Conservation (phyloP, 495 filamentous ascomycete genomes). For the Copromyces sp. region DNA sequence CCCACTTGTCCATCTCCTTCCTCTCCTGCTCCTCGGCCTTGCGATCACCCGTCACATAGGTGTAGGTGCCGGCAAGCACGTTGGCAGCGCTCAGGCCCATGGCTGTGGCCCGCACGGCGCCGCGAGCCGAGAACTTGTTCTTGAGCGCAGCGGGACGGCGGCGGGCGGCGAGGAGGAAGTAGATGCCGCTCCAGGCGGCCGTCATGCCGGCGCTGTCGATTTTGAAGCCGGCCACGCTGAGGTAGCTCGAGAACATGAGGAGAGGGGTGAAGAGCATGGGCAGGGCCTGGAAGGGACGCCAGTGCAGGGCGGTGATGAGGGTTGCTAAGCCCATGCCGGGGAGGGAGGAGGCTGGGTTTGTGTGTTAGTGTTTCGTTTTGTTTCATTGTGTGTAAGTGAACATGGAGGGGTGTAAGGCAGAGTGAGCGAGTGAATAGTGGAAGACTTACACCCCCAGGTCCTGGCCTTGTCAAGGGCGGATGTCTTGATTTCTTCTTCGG, state of each 20-base stretch:
- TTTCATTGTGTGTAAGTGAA: neutral
- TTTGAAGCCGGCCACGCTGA: constrained; percentile 68
- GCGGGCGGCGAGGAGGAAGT: constrained; percentile 65
- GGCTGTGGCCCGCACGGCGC: constrained; percentile 58
- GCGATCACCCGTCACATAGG: constrained; percentile 57
- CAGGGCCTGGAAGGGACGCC: constrained; percentile 61
- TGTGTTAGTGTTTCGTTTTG: neutral
- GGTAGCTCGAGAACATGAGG: constrained; percentile 78
- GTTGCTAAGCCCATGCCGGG: constrained; percentile 71
- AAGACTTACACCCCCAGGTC: constrained; percentile 4
- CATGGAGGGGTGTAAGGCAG: neutral
- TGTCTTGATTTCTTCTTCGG: neutral
- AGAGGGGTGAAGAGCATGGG: constrained; percentile 76
- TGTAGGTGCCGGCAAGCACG: constrained; percentile 56
- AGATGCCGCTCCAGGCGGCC: constrained; percentile 79
- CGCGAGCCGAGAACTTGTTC: constrained; percentile 56
- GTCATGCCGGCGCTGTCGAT: constrained; percentile 75
- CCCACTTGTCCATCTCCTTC: constrained; percentile 38
- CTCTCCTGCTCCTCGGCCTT: constrained; percentile 36
- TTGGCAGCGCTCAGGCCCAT: constrained; percentile 64
- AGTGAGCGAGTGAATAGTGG: neutral
- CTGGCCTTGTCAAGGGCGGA: neutral
- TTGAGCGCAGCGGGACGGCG: constrained; percentile 45
- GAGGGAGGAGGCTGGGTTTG: constrained; percentile 59
- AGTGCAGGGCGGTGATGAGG: constrained; percentile 66